Evolutionary conservation across 2,329 filamentous ascomycete species (phyloP), one percentile per base, ranked within the genome.

Genomic region (Aspergillus japonicus): DNA sequence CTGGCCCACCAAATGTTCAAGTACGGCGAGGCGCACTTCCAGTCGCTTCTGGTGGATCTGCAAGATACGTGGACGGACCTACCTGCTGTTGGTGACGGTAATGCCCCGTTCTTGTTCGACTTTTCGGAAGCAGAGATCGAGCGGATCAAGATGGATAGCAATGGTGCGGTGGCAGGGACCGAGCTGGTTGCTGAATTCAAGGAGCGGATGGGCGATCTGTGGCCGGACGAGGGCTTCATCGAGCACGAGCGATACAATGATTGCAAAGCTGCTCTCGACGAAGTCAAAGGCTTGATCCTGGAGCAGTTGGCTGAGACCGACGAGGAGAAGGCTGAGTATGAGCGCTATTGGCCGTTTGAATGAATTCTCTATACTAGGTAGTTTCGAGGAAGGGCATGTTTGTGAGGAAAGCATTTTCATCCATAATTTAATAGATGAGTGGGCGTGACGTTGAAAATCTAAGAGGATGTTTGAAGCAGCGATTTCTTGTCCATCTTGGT

Each of bases 171-270:
- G 19, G 66, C 66, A 57, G 68, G 67, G 51, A 69, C 68, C 8
- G 64, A 71, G 19, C 66, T 69, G 62, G 58, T 68, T 59, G 39
- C 58, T 2, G 62, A 64, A 59, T 58, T 63, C 24, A 70, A 71
- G 58, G 66, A 72, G 60, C 63, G 16, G 39, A 24, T 72, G 48
- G 67, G 66, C 24, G 64, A 67, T 65, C 58, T 69, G n/a, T 71
- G 68, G 69, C 69, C 69, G 2, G 69, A 70, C 33, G 68, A 71
- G 58, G 69, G 68, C 14, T 66, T 70, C n/a, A 68, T 71, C 26
- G 64, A 70, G 57, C 56, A 67, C 3, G 65, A 69, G 60, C 59
- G 58, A 59, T 72, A 70, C n/a, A 54, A 68, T 58, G 67, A 67
- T n/a, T 70, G 67, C 59, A 70, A 66, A 64, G 66, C 64, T 65